Conservation (phyloP, 1,284 basidiomycete species). For the Irpex rosettiformis region DNA sequence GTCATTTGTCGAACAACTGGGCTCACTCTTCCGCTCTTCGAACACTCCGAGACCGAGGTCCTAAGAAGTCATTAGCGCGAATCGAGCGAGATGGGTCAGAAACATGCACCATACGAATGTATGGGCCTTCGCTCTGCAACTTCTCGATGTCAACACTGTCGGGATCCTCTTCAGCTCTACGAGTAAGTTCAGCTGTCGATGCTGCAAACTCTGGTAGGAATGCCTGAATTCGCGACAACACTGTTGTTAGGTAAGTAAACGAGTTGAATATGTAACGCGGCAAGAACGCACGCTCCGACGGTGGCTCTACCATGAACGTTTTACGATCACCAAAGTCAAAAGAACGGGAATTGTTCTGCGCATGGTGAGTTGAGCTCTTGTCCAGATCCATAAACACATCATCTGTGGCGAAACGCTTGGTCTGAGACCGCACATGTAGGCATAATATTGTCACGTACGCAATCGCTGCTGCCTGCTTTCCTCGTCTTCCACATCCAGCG, state of each 20-base stretch:
- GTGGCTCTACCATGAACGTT: constrained; percentile 27
- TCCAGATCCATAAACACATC: constrained; percentile 27
- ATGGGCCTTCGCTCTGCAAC: constrained; percentile 40
- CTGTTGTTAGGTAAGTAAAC: constrained; percentile 29
- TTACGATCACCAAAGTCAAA: constrained; percentile 29
- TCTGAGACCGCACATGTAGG: not conserved
- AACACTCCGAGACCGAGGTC: constrained; percentile 65
- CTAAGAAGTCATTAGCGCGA: constrained; percentile 29
- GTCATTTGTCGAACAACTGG: constrained; percentile 19
- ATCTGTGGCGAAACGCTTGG: constrained; percentile 17
- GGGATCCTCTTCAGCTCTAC: constrained; percentile 43
- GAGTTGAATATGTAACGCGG: constrained; percentile 1
- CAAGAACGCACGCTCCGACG: constrained; percentile 30
- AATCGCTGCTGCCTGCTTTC: constrained; percentile 31
- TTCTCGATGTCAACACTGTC: constrained; percentile 63
- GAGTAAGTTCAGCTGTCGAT: constrained; percentile 51
- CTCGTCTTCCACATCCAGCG: constrained; percentile 32
- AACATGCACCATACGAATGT: constrained; percentile 63
- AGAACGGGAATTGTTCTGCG: constrained; percentile 3
- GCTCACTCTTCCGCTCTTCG: constrained; percentile 36
- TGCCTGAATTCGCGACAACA: constrained; percentile 57
- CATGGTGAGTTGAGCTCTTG: constrained; percentile 3
- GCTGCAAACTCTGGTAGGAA: constrained; percentile 63
- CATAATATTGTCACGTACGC: constrained; percentile 23
- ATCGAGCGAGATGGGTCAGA: constrained; percentile 4